Conservation (phyloP, 164 flowering plant species). For the Santalum album region DNA sequence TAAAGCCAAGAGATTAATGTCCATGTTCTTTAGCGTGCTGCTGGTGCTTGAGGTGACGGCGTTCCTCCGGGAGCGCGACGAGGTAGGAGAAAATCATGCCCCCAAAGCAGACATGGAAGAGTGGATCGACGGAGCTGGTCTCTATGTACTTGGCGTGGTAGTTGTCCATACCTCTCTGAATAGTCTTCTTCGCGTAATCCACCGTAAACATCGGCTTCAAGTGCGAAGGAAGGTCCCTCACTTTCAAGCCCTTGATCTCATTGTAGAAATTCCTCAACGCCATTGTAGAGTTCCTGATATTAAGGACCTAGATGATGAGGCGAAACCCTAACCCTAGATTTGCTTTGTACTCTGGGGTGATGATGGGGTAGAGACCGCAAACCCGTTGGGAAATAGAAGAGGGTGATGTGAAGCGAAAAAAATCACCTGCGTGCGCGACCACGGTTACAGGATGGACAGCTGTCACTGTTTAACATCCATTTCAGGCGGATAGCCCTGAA, state of each 20-base stretch:
- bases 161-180: slow-evolving; percentile 50
- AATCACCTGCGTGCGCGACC: too few relatives aligned
- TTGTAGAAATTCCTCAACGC: slow-evolving; percentile 63
- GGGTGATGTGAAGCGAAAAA: too few relatives aligned
- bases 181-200: slow-evolving; percentile 33
- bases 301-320: too few relatives aligned
- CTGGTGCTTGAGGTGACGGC: slow-evolving; percentile 80
- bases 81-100: slow-evolving; percentile 83
- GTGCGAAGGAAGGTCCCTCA: slow-evolving; percentile 59
- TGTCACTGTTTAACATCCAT: too few relatives aligned
- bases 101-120: slow-evolving; percentile 75
- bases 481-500: too few relatives aligned
- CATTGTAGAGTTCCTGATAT: slow-evolving; percentile 27
- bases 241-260: slow-evolving; percentile 64
- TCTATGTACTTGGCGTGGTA: slow-evolving; percentile 69
- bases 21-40: slow-evolving; percentile 61
- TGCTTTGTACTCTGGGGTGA: too few relatives aligned
- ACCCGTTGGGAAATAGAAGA: too few relatives aligned
- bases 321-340: too few relatives aligned
- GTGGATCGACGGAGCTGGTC: slow-evolving; percentile 61
- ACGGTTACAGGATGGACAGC: too few relatives aligned
- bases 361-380: too few relatives aligned
- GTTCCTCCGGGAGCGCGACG: slow-evolving; percentile 86
- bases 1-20: slow-evolving; percentile 30
- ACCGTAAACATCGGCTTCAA: slow-evolving; percentile 58